Evolutionary conservation across 176 grass and related monocot species (phyloP).

Genomic region (Zea mays): Zm-B73-REFERENCE-NAM-5.0 NC_050103.1:164171501-164172000

Average conservation of each 20-base stretch:
- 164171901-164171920: constrained; percentile 67
- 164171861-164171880: constrained; percentile 46
- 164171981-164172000: constrained; percentile 66
- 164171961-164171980: constrained; percentile 63
- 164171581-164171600: not conserved
- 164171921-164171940: constrained; percentile 62
- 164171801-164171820: constrained; percentile 72
- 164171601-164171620: not conserved
- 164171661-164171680: constrained; percentile 54
- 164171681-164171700: constrained; percentile 47
- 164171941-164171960: constrained; percentile 74
- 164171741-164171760: constrained; percentile 59
- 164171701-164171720: constrained; percentile 44
- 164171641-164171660: constrained; percentile 58
- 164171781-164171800: constrained; percentile 29
- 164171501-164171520: not conserved
- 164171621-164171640: constrained; percentile 39
- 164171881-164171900: constrained; percentile 62
- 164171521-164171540: not conserved
- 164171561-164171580: not conserved
- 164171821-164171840: constrained; percentile 63
- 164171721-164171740: constrained; percentile 53
- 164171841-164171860: constrained; percentile 58
- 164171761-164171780: constrained; percentile 69
- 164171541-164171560: not conserved